phyloP scores from a whole-genome alignment of 2,329 filamentous ascomycete species.

The Zalaria sp. region DNA sequence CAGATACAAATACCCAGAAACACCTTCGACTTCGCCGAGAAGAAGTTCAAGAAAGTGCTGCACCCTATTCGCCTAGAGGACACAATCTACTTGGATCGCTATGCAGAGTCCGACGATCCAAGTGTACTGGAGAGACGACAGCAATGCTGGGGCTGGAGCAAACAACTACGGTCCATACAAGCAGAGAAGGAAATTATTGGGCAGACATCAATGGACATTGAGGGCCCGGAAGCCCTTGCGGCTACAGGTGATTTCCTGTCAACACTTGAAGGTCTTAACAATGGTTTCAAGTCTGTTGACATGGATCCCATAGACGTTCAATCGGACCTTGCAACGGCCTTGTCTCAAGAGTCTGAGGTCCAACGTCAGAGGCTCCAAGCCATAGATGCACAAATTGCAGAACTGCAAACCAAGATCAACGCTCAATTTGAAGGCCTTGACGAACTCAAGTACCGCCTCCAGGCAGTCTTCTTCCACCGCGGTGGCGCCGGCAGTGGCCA shows the following conservation, averaged over 20 bases:
- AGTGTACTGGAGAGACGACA: conserved; percentile 50
- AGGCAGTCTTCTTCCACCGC: conserved; percentile 86
- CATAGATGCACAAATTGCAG: conserved; percentile 25
- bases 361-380: conserved; percentile 32
- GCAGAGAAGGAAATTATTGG: conserved; percentile 15
- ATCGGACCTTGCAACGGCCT: conserved; percentile 22
- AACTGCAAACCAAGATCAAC: conserved; percentile 34
- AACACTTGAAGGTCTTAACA: conserved; percentile 25
- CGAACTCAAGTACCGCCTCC: conserved; percentile 62
- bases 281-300: conserved; percentile 16
- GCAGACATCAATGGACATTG: conserved; percentile 10
- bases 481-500: conserved; percentile 55
- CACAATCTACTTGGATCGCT: conserved; percentile 74
- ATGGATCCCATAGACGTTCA: conserved; percentile 29
- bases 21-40: conserved; percentile 50
- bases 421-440: conserved; percentile 50
- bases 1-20: conserved; percentile 83
- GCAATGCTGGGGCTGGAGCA: conserved; percentile 62
- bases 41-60: conserved; percentile 48
- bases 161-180: conserved; percentile 32
- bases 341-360: conserved; percentile 31
- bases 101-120: conserved; percentile 54
- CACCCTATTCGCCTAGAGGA: conserved; percentile 69
- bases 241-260: conserved; percentile 28
- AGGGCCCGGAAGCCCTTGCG: conserved; percentile 13